phyloP scores from a whole-genome alignment of 2,329 filamentous ascomycete genomes.

The Salinomyces thailandicus region DNA sequence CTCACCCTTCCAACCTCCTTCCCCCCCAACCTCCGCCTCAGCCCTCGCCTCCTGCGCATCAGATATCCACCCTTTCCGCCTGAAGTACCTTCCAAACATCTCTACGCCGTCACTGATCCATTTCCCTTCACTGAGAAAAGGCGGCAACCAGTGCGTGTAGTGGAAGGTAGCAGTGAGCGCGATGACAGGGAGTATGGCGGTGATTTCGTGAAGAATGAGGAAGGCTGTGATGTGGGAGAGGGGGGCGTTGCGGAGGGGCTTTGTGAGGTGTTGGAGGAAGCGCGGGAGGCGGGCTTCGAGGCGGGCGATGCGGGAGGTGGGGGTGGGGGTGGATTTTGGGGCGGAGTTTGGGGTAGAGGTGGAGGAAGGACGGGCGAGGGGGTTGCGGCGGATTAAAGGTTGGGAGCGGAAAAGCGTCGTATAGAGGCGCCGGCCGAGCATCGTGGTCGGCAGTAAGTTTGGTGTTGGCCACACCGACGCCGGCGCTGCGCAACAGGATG shows the following conservation, averaged over 20 bases:
- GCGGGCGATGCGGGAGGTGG: constrained; percentile 23
- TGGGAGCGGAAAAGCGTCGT: too few relatives aligned
- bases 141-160: constrained; percentile 63
- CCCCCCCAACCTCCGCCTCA: constrained; percentile 19
- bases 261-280: constrained; percentile 59
- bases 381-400: too few relatives aligned
- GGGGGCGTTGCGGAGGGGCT: constrained; percentile 62
- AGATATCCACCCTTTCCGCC: constrained; percentile 71
- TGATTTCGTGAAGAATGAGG: constrained; percentile 82
- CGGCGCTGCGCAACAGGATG: too few relatives aligned
- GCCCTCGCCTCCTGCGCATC: constrained; percentile 18
- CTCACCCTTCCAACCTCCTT: neutral
- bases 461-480: too few relatives aligned
- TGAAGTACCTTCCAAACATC: constrained; percentile 67
- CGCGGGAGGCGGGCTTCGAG: constrained; percentile 43
- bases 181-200: constrained; percentile 70
- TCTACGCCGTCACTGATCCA: constrained; percentile 54
- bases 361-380: too few relatives aligned
- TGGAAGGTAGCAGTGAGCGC: constrained; percentile 69
- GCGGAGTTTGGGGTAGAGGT: too few relatives aligned
- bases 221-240: constrained; percentile 77
- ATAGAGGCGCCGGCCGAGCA: too few relatives aligned
- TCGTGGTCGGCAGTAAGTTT: too few relatives aligned
- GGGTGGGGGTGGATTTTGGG: neutral
- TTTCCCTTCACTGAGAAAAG: constrained; percentile 41